These are phyloP conservation scores for Colletotrichum chrysophilum DNA, from an alignment of 2,329 filamentous ascomycete genomes.

Conservation along the genomic window DNA sequence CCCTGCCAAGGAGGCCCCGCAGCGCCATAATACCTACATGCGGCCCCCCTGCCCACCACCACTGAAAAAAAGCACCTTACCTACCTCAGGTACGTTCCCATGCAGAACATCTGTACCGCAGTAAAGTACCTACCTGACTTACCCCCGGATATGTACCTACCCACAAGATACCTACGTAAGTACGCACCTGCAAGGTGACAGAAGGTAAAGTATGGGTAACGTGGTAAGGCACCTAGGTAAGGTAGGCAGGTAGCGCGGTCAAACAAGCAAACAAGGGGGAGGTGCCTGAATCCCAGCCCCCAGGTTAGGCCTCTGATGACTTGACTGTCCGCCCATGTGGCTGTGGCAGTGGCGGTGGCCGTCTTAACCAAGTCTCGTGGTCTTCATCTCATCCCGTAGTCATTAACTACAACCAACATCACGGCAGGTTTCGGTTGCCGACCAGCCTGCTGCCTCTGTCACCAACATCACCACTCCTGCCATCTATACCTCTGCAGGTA, in stretches of 20 bases:
- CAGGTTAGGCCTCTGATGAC: neutral
- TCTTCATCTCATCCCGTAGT: neutral
- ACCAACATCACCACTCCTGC: neutral
- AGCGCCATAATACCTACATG: neutral
- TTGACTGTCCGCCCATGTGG: neutral
- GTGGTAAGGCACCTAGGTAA: neutral
- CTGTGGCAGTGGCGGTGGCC: neutral
- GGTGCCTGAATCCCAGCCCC: neutral
- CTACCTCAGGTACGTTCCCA: neutral
- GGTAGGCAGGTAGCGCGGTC: neutral
- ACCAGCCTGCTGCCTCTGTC: neutral
- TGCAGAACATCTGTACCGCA: too few species aligned
- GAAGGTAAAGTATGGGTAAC: neutral
- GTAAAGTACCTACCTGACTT: too few species aligned
- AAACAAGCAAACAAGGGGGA: neutral
- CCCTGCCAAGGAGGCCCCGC: neutral
- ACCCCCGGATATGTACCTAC: too few species aligned
- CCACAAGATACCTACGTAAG: neutral
- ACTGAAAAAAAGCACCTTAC: neutral
- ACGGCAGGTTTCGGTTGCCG: neutral
- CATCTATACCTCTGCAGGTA: neutral
- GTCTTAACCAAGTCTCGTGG: neutral
- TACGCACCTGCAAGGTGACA: neutral
- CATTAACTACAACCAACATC: neutral
- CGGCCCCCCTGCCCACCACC: neutral